These are phyloP conservation scores for Hansfordia pulvinata DNA, from an alignment of 2,329 filamentous ascomycete genomes.

Conservation along the genomic window DNA sequence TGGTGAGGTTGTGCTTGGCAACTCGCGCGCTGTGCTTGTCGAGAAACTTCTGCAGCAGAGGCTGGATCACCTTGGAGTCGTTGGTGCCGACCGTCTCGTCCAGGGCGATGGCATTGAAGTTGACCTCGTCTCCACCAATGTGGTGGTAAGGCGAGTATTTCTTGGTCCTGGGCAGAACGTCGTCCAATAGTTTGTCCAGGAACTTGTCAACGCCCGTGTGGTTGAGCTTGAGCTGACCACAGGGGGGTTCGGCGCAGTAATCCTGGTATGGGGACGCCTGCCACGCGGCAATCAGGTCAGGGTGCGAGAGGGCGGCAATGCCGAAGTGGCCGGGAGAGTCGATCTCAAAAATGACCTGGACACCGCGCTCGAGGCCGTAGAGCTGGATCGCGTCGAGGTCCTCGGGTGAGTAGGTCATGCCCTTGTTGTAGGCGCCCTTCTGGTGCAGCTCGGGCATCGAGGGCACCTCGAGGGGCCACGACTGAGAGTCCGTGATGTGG, in stretches of 20 bases:
- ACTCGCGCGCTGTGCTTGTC: slow-evolving; percentile 56
- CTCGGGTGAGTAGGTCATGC: slow-evolving; percentile 51
- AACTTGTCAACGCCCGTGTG: slow-evolving; percentile 56
- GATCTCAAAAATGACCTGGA: slow-evolving; percentile 63
- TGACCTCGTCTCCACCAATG: slow-evolving; percentile 79
- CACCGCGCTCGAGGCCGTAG: slow-evolving; percentile 54
- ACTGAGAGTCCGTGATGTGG: slow-evolving; percentile 72
- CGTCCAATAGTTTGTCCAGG: slow-evolving; percentile 57
- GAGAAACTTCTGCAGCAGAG: slow-evolving; percentile 67
- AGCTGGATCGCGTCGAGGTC: slow-evolving; percentile 55
- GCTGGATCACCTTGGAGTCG: slow-evolving; percentile 48
- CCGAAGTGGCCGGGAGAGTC: slow-evolving; percentile 74
- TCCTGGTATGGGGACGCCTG: slow-evolving; percentile 39
- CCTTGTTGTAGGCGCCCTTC: slow-evolving; percentile 59
- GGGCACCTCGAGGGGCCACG: slow-evolving; percentile 74
- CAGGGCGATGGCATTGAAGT: slow-evolving; percentile 58
- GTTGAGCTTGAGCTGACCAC: slow-evolving; percentile 65
- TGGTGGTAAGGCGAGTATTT: slow-evolving; percentile 69
- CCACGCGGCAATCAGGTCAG: slow-evolving; percentile 58
- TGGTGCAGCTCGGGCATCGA: slow-evolving; percentile 56
- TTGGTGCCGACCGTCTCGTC: slow-evolving; percentile 62
- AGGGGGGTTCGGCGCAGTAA: slow-evolving; percentile 51
- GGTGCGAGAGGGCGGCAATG: slow-evolving; percentile 49
- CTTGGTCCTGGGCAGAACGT: slow-evolving; percentile 58
- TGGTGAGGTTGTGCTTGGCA: slow-evolving; percentile 48